These are phyloP conservation scores for Cystofilobasidium capitatum DNA, from an alignment of 768 basidiomycete species.

Conservation along the genomic window DNA sequence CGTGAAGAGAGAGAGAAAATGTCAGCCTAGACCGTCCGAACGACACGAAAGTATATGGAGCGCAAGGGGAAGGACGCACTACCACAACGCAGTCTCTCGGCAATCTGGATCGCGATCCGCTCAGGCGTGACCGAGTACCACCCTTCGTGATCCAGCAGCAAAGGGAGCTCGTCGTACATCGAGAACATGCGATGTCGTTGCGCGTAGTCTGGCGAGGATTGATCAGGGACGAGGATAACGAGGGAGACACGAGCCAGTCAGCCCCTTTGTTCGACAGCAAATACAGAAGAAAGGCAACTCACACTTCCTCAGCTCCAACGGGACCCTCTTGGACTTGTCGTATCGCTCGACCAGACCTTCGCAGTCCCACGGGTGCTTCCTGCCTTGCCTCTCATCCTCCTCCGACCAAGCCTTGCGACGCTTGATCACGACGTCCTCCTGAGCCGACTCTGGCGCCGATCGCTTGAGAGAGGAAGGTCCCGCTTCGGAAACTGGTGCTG, in stretches of 20 bases:
- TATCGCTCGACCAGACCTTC: constrained; percentile 66
- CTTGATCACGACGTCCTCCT: constrained; percentile 18
- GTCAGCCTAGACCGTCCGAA: neutral
- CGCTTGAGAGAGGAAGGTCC: constrained; percentile 1
- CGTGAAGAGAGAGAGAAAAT: neutral
- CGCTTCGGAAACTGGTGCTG: neutral
- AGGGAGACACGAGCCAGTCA: constrained; percentile 1
- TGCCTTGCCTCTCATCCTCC: neutral
- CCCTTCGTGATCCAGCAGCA: constrained; percentile 86
- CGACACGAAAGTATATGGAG: constrained; percentile 12
- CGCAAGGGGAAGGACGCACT: constrained; percentile 20
- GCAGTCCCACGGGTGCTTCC: constrained; percentile 48
- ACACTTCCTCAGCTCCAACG: constrained; percentile 45
- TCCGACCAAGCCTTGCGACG: constrained; percentile 18
- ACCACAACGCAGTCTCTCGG: constrained; percentile 59
- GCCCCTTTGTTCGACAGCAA: neutral
- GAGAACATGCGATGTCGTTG: constrained; percentile 70
- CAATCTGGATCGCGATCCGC: constrained; percentile 80
- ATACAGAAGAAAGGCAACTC: neutral
- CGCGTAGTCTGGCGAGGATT: constrained; percentile 60
- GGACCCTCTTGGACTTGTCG: constrained; percentile 55
- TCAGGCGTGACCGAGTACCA: constrained; percentile 98
- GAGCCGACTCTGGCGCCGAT: constrained; percentile 7
- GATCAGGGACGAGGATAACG: neutral
- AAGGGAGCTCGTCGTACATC: constrained; percentile 41